Base-by-base conservation (phyloP, 2,329 filamentous ascomycete species). In the Aspergillus felis region DNA sequence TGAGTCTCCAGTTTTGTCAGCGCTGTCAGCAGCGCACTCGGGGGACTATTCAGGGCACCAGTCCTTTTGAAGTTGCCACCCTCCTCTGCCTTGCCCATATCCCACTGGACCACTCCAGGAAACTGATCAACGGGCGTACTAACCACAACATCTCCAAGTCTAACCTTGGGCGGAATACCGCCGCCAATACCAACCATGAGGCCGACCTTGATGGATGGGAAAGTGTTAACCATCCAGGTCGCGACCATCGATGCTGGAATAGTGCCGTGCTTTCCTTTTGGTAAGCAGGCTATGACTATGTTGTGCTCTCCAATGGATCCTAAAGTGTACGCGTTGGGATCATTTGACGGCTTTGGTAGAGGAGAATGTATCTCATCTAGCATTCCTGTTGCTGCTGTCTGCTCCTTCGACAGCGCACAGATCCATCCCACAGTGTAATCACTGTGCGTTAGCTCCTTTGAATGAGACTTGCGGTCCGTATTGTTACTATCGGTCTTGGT, bases 381-480 rank as follows among this genome's bases (percentile, higher is more conserved):
- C 57, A 65, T 65, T 7, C 56, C 53, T n/a, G 62, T 62, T 32
- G 63, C 63, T 2, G 66, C 66, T 9, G 61, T 64, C 46, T 57
- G 62, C 56, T 67, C 69, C 5, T 61, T 53, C 1, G 62, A 58
- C 5, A 66, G 38, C 10, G 64, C 57, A 25, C 61, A 66, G 51
- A 67, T 50, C 57, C 58, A 63, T 35, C 65, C 64, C 24, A 68
- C 50, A 5, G 61, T 65, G 44, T 66, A 66, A 51, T 62, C 51
- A 4, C 60, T 32, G 41, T 61, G 54, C 4, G 10, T 14, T 10
- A 32, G 29, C 10, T 32, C 10, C 12, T 0, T 32, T 1, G 10
- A 32, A 32, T 4, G 29, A 5, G 29, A 14, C 4, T 10, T 14
- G 10, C 29, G 14, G 3, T 32, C 10, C 12, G 29, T 10, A 10